A percentile compares a stretch with the other conserved stretches of the same genome.
phyloP scores from a whole-genome alignment of 148 eudicot species.

The Fagopyrum esculentum region DNA sequence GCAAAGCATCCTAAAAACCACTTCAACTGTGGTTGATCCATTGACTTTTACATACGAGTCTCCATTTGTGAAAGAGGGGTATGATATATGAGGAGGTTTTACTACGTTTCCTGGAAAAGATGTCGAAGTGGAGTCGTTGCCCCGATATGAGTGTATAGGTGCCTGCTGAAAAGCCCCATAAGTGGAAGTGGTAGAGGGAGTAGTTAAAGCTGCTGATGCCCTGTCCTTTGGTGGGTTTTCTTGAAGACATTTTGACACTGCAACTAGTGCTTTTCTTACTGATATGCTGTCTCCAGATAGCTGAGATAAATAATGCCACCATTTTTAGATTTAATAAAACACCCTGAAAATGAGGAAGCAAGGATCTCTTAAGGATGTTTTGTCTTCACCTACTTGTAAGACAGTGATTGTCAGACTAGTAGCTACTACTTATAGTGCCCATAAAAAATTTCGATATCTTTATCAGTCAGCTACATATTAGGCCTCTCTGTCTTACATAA shows the following conservation, averaged over 20 bases:
- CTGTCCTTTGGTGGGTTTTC: slow-evolving; percentile 17
- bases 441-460: not conserved
- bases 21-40: slow-evolving; percentile 21
- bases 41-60: slow-evolving; percentile 12
- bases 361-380: not conserved
- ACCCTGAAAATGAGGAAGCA: not conserved
- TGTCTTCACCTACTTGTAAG: not conserved
- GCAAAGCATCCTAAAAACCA: slow-evolving; percentile 39
- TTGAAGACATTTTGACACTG: slow-evolving; percentile 37
- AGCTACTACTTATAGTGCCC: not conserved
- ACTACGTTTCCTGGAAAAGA: slow-evolving; percentile 9
- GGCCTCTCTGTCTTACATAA: not conserved
- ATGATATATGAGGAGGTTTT: slow-evolving; percentile 7
- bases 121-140: not conserved
- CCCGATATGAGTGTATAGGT: not conserved
- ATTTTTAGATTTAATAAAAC: not conserved
- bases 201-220: slow-evolving; percentile 8
- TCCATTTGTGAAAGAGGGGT: slow-evolving; percentile 14
- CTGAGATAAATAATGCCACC: slow-evolving; percentile 18
- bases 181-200: slow-evolving; percentile 11
- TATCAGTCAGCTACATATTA: not conserved
- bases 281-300: slow-evolving; percentile 34
- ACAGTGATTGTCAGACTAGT: not conserved
- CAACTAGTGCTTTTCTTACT: slow-evolving; percentile 40
- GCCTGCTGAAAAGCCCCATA: slow-evolving; percentile 9